A percentile compares a stretch with the other conserved stretches of the same genome.
Conservation (phyloP, 2,329 filamentous ascomycete species). For the Fusarium dlaminii region DNA sequence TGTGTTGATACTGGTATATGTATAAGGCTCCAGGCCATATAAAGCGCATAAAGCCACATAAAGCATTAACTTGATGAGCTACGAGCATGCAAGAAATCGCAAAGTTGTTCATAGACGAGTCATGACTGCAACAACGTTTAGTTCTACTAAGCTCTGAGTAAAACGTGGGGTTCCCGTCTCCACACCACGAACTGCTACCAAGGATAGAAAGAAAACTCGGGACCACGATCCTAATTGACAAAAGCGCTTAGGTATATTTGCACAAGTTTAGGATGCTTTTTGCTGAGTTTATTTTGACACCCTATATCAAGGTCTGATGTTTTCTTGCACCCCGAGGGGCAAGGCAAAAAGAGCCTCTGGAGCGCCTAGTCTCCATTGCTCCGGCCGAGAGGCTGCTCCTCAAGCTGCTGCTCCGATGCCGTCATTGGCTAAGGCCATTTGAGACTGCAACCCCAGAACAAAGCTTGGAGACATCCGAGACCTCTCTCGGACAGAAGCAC, state of each 20-base stretch:
- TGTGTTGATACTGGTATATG: neutral
- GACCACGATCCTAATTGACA: neutral
- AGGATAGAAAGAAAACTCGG: neutral
- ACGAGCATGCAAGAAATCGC: neutral
- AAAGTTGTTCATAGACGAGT: neutral
- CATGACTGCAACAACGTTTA: neutral
- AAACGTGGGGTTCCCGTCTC: conserved; percentile 15
- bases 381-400: conserved; percentile 26
- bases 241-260: neutral
- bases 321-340: neutral
- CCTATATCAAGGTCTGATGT: neutral
- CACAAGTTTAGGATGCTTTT: neutral
- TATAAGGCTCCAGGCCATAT: neutral
- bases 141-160: neutral
- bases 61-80: neutral
- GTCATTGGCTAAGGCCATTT: conserved; percentile 17
- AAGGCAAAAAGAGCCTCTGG: conserved; percentile 4
- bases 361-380: conserved; percentile 40
- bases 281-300: neutral
- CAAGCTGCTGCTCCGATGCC: neutral
- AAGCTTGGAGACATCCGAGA: conserved; percentile 3
- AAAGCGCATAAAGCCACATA: neutral
- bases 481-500: conserved; percentile 12
- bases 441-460: neutral
- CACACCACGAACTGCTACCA: conserved; percentile 6